Base-by-base conservation (phyloP, 2,329 filamentous ascomycete genomes). In the Aureobasidium sp. region DNA sequence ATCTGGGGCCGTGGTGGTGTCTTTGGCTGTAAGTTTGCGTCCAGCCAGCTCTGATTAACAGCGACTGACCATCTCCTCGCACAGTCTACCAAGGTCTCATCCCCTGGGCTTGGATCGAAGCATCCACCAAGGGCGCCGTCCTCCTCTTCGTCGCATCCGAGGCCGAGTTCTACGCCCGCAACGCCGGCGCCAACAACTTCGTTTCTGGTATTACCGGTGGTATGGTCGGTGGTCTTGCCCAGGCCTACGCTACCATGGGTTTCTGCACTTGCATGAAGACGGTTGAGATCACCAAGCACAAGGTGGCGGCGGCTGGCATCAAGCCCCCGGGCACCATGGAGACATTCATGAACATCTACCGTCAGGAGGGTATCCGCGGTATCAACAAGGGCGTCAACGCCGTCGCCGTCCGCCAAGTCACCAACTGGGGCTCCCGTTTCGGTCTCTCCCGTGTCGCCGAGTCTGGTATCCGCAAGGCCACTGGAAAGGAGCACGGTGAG, bases 221-320 rank as follows among this genome's bases (percentile, higher is more conserved):
- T 77, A 91, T 99, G 82, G 84, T 87, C 25, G 94, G 94, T 75
- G 94, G 94, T 83, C 87, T 99, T 64, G 94, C 93, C 51, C 94
- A 99, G 81, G 94, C 94, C 64, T 99, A 99, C 77, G 94, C 94
- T 68, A 99, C 94, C 76, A 99, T 99, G 93, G 94, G 94, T 69
- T 99, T 99, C 87, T 99, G 94, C 80, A 99, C 94, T 65, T 99
- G 94, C 85, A 99, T 99, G 94, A 99, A 99, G 87, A 99, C 94
- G 67, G 94, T 97, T 68, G 94, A 99, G 79, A 99, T 99, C 79
- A 99, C 94, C 74, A 95, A 97, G 81, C 89, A 94, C 83, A 97
- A 97, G 85, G 82, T 94, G 73, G 91, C 90, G 15, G 87, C 90
- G 37, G 68, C 86, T 47, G 94, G 94, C 70, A 85, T 87, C 68